These are phyloP conservation scores for Trichoderma sp. DNA, from an alignment of 2,329 filamentous ascomycete genomes.

Conservation along the genomic window DNA sequence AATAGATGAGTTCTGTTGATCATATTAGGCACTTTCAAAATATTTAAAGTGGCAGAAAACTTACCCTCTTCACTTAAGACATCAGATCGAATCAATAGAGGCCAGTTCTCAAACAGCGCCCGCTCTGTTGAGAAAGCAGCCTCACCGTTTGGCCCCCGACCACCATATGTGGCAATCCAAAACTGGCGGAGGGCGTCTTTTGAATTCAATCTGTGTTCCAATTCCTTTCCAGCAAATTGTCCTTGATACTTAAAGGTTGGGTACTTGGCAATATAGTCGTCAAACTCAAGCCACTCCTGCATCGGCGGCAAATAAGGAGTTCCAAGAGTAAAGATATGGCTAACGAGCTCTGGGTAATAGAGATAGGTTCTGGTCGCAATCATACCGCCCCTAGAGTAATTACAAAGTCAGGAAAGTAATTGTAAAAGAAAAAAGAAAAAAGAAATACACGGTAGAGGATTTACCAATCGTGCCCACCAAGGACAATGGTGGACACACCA, in stretches of 20 bases:
- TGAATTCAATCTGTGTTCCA: not conserved
- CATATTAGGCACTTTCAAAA: not conserved
- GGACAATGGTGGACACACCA: not conserved
- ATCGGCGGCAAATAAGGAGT: not conserved
- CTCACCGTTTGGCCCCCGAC: not conserved
- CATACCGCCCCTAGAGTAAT: not conserved
- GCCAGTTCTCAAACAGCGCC: not conserved
- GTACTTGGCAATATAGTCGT: not conserved
- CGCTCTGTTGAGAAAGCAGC: not conserved
- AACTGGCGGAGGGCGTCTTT: not conserved
- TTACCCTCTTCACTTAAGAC: not conserved
- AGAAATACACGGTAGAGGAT: not conserved
- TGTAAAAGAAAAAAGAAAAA: no score
- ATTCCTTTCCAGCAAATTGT: not conserved
- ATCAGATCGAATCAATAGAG: not conserved
- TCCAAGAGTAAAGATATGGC: not conserved
- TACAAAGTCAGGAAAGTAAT: not conserved
- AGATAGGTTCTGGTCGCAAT: not conserved
- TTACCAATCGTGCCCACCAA: not conserved
- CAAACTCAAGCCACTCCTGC: not conserved
- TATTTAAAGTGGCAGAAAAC: no score
- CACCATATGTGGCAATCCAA: not conserved
- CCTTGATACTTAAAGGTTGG: not conserved
- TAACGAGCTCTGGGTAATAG: not conserved
- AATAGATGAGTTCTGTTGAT: not conserved